These are phyloP conservation scores for Candida andamanensis DNA, from an alignment of 805 yeast genomes.

Conservation along the genomic window DNA sequence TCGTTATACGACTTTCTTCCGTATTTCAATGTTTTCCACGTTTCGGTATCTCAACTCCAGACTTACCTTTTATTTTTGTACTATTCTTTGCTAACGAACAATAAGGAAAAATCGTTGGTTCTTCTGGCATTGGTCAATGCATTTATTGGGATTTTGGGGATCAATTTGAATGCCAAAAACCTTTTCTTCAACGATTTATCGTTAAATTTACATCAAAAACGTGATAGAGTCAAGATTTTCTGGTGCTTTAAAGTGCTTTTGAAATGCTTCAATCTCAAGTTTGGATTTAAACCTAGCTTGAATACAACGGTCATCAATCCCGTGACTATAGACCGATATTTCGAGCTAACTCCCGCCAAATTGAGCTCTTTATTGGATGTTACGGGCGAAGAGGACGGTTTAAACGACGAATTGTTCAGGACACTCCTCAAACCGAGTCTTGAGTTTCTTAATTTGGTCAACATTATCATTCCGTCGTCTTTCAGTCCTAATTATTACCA, in stretches of 20 bases:
- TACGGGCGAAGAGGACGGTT: conserved; percentile 16
- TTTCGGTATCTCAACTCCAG: conserved; percentile 45
- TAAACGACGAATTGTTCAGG: conserved; percentile 28
- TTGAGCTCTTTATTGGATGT: conserved; percentile 27
- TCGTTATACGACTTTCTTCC: conserved; percentile 42
- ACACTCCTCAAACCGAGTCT: conserved; percentile 37
- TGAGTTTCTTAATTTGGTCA: conserved; percentile 39
- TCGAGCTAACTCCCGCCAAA: conserved; percentile 41
- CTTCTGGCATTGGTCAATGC: conserved; percentile 37
- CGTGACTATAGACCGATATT: conserved; percentile 41
- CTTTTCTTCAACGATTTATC: conserved; percentile 45
- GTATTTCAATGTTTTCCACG: conserved; percentile 45
- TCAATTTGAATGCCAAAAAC: conserved; percentile 37
- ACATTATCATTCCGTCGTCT: conserved; percentile 42
- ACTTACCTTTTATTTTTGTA: conserved; percentile 45
- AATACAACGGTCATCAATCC: conserved; percentile 45
- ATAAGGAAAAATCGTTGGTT: conserved; percentile 36
- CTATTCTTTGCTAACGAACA: conserved; percentile 41
- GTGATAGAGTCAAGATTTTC: conserved; percentile 39
- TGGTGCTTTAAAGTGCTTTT: conserved; percentile 43
- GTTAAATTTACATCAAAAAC: conserved; percentile 29
- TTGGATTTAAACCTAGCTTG: conserved; percentile 42
- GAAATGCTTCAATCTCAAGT: conserved; percentile 38
- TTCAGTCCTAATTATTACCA: conserved; percentile 43
- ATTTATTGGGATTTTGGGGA: conserved; percentile 39